Base-by-base conservation (phyloP, 352 stramenopile species). In the Globisporangium spiculum region DNA sequence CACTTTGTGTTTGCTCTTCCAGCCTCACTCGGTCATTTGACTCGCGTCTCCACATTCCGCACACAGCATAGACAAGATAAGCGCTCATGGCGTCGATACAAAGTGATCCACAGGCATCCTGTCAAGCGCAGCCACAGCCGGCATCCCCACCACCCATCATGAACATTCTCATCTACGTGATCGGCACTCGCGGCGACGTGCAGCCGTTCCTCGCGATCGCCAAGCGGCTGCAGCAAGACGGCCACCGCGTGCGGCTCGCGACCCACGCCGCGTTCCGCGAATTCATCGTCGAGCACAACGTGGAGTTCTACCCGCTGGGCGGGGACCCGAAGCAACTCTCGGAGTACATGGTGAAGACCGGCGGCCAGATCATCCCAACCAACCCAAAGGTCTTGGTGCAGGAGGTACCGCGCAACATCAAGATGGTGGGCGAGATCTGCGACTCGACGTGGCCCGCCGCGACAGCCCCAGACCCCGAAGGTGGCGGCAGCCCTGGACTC, bases 271-370 rank as follows among this genome's bases (percentile, higher is more conserved):
- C 92, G 5, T 97, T 97, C 74, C 77, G 93, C 22, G 67, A 86
- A 10, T 91, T 94, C 53, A 92, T 98, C 8, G 85, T 79, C 44
- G 76, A 80, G 4, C 75, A 91, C 32, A 79, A 71, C 48, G 73
- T 95, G 22, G 88, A 93, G 73, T 95, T 95, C 65, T 94, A 93
- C 63, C 87, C 87, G 14, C 64, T 94, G 7, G 85, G 75, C 10
- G 83, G 85, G 61, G 83, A 93, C 56, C 87, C 85, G 22, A 92
- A 92, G 66, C 84, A 91, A 53, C 70, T 94, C 8, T 80, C 85
- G 1, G 80, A 88, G 12, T 98, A 97, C 81, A 98, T 98, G 93
- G 89, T 97, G 59, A 93, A 96, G 67, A 96, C 89, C 3, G 78
- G 84, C 27, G 91, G 90, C 0, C 83, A 86, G 44, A 60, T 96